These are phyloP conservation scores for Ceratopteris richardii DNA, from an alignment of 75 land plant genomes.

Conservation along the genomic window DNA sequence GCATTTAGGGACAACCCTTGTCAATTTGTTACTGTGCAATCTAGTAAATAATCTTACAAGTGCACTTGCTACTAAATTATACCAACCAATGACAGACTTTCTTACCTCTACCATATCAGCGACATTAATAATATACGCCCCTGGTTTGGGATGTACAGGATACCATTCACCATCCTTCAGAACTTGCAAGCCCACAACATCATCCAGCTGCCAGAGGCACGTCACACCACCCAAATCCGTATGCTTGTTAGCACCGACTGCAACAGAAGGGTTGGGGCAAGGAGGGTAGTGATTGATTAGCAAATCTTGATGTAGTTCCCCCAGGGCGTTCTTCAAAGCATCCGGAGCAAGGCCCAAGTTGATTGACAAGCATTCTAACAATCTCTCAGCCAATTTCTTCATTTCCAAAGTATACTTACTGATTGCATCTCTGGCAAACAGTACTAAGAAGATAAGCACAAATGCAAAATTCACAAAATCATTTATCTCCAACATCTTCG, in stretches of 20 bases:
- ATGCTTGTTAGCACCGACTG: constrained; percentile 50
- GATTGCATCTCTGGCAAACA: constrained; percentile 53
- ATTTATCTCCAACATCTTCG: no score
- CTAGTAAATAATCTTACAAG: no score
- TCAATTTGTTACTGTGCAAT: no score
- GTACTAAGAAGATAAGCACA: no score
- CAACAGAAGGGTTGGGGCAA: constrained; percentile 41
- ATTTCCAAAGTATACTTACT: constrained; percentile 40
- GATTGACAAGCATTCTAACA: constrained; percentile 46
- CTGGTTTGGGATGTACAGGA: constrained; percentile 28
- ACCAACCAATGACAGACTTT: no score
- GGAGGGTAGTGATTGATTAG: constrained; percentile 38
- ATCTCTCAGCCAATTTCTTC: constrained; percentile 45
- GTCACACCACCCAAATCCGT: constrained; percentile 67
- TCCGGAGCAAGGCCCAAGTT: constrained; percentile 46
- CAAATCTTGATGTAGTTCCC: constrained; percentile 13
- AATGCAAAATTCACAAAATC: no score
- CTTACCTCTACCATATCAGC: constrained; percentile 61
- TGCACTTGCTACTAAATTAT: no score
- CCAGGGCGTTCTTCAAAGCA: constrained; percentile 34
- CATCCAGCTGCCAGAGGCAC: constrained; percentile 49
- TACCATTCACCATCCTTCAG: constrained; percentile 60
- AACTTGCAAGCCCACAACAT: constrained; percentile 52
- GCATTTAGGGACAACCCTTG: no score
- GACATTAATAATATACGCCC: constrained; percentile 48